A percentile compares a stretch with the other conserved stretches of the same genome.
Conservation (phyloP, 306 rosid species). For the Leucaena leucocephala region DNA sequence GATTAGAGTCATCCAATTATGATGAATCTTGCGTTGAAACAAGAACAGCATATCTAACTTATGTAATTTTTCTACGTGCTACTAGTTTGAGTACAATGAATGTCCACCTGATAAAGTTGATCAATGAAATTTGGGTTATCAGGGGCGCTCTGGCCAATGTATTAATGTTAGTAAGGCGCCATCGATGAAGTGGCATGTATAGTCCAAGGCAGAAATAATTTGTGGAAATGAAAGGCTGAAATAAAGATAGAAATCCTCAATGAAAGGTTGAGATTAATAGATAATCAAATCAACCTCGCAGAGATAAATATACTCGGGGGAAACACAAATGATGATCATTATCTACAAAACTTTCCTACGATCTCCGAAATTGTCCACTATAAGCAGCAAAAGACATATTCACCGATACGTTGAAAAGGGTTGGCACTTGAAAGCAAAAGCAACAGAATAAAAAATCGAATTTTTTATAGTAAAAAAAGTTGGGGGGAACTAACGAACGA, state of each 20-base stretch:
- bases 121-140: slow-evolving; percentile 60
- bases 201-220: not conserved
- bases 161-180: not conserved
- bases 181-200: not conserved
- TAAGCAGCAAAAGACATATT: not conserved
- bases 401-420: not conserved
- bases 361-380: not conserved
- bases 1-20: not conserved
- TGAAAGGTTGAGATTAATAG: not conserved
- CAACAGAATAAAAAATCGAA: no score
- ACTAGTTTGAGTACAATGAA: slow-evolving; percentile 17
- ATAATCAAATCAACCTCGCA: not conserved
- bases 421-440: not conserved
- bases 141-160: slow-evolving; percentile 57
- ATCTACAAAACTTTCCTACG: not conserved
- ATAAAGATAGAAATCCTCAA: not conserved
- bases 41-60: not conserved
- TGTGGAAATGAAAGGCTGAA: not conserved
- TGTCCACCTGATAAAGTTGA: slow-evolving; percentile 76
- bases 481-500: not conserved
- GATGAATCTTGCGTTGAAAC: not conserved
- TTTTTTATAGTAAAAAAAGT: not conserved
- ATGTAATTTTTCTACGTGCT: not conserved
- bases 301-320: not conserved
- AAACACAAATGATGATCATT: not conserved